Base-by-base conservation (phyloP, 345 rosid genomes). In the Barbarea vulgaris region DNA sequence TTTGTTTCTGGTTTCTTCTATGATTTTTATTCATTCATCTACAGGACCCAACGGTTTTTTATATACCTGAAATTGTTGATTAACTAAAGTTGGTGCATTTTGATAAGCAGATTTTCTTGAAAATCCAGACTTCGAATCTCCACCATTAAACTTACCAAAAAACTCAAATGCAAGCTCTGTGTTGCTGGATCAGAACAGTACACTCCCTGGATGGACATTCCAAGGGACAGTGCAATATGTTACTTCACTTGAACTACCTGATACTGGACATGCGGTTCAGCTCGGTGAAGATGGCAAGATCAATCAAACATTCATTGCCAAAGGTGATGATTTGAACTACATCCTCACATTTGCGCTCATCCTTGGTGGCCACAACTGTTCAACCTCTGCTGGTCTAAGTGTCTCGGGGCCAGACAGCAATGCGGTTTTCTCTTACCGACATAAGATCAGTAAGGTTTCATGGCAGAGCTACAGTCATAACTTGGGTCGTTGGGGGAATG, bases 121-220 rank as follows among this genome's bases (percentile, higher is more conserved):
- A 79, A 87, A 85, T 62, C 54, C 88, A n/a, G 87, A 82, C 84
- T 89, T 87, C 12, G 87, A 87, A 71, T 60, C 86, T 37, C 83
- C 85, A 21, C 89, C 87, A 12, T 64, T 70, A 21, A 77, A 79
- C 71, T 46, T 66, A 42, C 57, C 82, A 7, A 9, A 14, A 52
- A 76, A 74, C 77, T 50, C 72, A 50, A 75, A 48, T 39, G 34
- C 41, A 13, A 75, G 60, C 55, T 77, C 85, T 64, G 51, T 75
- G 67, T 67, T 34, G 36, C 69, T 82, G 34, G 79, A 57, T 60
- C 74, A 79, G 82, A 85, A 75, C 85, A 70, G 48, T 83, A 81
- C 83, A 33, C 72, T 85, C 50, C 86, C 89, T 19, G 87, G 91
- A 50, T 85, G 87, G 87, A 74, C 84, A 69, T 82, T 85, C 33